Percentiles rank a stretch among this genome's conserved stretches.
Evolutionary conservation across 2,329 filamentous ascomycete species (phyloP).

Genomic region (Clarireedia monteithiana): DNA sequence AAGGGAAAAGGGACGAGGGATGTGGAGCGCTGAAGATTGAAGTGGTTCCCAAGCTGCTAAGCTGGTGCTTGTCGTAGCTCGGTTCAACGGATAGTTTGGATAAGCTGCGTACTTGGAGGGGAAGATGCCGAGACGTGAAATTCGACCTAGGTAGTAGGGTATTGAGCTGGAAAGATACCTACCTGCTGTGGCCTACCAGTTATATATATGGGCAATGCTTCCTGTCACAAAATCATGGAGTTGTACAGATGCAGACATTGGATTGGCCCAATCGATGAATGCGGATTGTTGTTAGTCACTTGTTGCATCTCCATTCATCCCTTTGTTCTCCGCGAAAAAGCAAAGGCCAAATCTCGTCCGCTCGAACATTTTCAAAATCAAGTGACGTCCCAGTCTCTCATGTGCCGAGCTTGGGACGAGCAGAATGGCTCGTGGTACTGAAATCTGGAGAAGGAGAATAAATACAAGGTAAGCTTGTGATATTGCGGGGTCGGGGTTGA

Average conservation of each 20-base stretch:
- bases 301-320: background rate
- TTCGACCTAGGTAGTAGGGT: background rate
- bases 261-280: conserved; percentile 5
- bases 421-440: too few species aligned
- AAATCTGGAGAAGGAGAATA: background rate
- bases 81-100: conserved; percentile 7
- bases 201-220: background rate
- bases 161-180: background rate
- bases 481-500: conserved; percentile 3
- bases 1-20: background rate
- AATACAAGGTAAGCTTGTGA: conserved; percentile 6
- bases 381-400: background rate
- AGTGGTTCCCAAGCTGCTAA: background rate
- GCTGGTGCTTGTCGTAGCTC: conserved; percentile 7
- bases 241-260: background rate
- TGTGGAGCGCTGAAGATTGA: background rate
- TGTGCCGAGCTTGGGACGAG: background rate
- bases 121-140: background rate
- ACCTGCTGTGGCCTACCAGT: background rate
- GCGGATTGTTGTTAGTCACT: background rate
- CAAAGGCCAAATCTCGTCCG: too few species aligned
- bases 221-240: background rate
- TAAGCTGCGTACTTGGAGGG: background rate
- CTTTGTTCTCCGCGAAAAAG: background rate
- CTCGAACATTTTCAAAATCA: background rate